Evolutionary conservation across 208 protist genomes (phyloP).

Genomic region (Naegleria lovaniensis): DNA sequence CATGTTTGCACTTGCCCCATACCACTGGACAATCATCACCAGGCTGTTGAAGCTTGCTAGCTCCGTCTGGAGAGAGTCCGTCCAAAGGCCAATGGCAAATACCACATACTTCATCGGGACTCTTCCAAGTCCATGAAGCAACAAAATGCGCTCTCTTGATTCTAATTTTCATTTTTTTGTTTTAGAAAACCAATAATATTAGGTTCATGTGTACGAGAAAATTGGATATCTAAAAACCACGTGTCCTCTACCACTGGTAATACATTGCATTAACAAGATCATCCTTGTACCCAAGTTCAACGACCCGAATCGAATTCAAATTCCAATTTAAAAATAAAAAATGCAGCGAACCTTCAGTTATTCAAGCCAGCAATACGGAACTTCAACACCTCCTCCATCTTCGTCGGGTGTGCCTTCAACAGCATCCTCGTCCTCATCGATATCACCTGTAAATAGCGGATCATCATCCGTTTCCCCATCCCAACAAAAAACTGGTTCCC

Average conservation of each 20-base stretch:
- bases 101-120: slow-evolving; percentile 21
- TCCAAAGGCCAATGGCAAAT: slow-evolving; percentile 3
- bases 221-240: no score
- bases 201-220: no score
- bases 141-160: background rate
- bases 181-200: no score
- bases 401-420: background rate
- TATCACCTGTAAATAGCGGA: background rate
- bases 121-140: slow-evolving; percentile 18
- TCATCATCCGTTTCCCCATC: background rate
- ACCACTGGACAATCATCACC: slow-evolving; percentile 22
- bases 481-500: background rate
- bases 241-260: no score
- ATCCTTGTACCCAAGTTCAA: no score
- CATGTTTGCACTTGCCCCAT: slow-evolving; percentile 15
- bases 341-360: background rate
- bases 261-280: no score
- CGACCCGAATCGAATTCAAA: no score
- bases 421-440: background rate
- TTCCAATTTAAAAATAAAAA: slow-evolving; percentile 22
- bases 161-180: slow-evolving; percentile 21
- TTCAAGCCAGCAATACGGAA: background rate
- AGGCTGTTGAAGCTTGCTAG: background rate
- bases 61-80: background rate
- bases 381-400: background rate